Percentiles rank a stretch among this genome's conserved stretches.
These are phyloP conservation scores for Solioccasus polychromus DNA, from an alignment of 768 basidiomycete genomes.

Conservation along the genomic window DNA sequence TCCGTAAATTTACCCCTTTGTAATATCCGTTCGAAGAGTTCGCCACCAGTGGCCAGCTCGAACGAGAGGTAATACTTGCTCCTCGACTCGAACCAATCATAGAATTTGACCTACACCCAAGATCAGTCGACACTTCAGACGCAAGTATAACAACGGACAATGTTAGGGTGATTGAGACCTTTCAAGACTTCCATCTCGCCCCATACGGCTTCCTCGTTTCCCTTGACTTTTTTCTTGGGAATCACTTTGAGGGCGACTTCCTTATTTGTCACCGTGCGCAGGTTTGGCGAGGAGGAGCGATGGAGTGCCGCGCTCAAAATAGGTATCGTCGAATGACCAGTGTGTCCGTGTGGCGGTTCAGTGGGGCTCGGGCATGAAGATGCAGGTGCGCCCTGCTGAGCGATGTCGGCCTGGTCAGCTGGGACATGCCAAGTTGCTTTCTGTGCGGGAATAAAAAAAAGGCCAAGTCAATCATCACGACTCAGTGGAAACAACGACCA, in stretches of 20 bases:
- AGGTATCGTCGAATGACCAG: constrained; percentile 28
- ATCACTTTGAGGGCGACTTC: constrained; percentile 90
- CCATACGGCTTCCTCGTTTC: constrained; percentile 85
- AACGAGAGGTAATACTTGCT: constrained; percentile 95
- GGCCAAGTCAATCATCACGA: neutral
- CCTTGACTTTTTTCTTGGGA: constrained; percentile 92
- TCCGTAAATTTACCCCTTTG: constrained; percentile 91
- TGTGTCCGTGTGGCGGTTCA: constrained; percentile 17
- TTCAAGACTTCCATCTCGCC: constrained; percentile 92
- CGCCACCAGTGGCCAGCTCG: constrained; percentile 91
- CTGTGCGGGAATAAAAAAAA: constrained; percentile 34
- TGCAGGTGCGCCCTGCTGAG: constrained; percentile 56
- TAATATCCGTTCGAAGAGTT: constrained; percentile 87
- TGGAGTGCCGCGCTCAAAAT: constrained; percentile 27
- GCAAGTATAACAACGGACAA: too few species aligned
- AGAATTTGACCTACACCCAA: constrained; percentile 80
- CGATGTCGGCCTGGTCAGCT: constrained; percentile 50
- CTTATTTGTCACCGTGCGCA: constrained; percentile 44
- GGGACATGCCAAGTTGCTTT: constrained; percentile 79
- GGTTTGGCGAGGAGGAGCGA: constrained; percentile 23
- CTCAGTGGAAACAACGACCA: neutral
- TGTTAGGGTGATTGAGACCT: constrained; percentile 87
- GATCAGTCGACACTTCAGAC: too few species aligned
- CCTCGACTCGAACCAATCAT: constrained; percentile 94
- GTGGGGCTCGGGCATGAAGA: constrained; percentile 23